Evolutionary conservation across 129 eudicot genomes (phyloP), one percentile per base, ranked within the genome.

Genomic region (Tagetes erecta): DNA sequence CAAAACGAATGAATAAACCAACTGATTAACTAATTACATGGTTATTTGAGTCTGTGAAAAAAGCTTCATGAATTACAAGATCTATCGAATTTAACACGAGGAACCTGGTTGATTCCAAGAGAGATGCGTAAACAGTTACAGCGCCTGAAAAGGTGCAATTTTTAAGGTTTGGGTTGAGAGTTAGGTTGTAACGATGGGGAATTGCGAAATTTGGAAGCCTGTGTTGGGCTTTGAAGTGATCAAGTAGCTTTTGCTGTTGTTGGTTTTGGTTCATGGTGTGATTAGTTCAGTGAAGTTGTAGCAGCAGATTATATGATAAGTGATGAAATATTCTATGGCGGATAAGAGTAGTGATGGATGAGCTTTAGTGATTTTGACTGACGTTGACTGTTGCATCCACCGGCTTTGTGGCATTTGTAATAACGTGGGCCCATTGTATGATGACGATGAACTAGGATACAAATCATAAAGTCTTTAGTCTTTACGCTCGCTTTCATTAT

Each of bases 191-290:
- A 50, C 71, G 86, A 47, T 57, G 74, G 34, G 86, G 89, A 60
- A 72, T 70, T 49, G 86, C 89, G 68, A 83, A 82, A 14, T 73
- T 79, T 11, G 89, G 89, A 30, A 85, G 89, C 73, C 89, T 76
- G 72, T 14, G 37, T 68, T 82, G 86, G 71, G 80, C 89, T 82
- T 82, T 82, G 59, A 85, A 82, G 55, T 73, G 27, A 3, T 80
- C 57, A 40, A 70, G 44, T 60, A 34, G 27, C 27, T 20, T 20
- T 20, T 66, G 67, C 27, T 67, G 86, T 53, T 62, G 38, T 59
- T 82, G 56, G 56, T 50, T 60, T 42, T 67, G 69, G 47, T 46
- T 70, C 84, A 80, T 80, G 80, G 46, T 66, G 77, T 50, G 47
- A 36, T 46, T 78, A 8, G 20, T 20, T 20, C 27, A 20, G 27